Conservation (phyloP, 768 basidiomycete genomes). For the Tylopilus sp. region DNA sequence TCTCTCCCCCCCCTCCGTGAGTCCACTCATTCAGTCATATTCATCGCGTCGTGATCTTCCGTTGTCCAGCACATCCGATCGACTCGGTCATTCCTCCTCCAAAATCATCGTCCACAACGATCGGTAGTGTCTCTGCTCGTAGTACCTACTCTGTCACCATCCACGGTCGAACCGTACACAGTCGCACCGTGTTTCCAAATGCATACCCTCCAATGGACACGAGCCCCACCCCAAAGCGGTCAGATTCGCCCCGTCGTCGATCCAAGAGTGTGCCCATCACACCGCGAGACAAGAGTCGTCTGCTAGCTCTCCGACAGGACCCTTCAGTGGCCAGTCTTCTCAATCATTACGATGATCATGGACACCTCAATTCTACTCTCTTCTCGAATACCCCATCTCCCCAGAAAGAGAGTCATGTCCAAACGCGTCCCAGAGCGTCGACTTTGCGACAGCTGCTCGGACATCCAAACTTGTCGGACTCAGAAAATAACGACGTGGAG, state of each 20-base stretch:
- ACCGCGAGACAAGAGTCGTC: constrained; percentile 48
- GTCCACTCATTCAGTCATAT: constrained; percentile 24
- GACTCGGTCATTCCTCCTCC: constrained; percentile 52
- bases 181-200: constrained; percentile 62
- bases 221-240: constrained; percentile 25
- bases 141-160: constrained; percentile 75
- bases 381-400: constrained; percentile 59
- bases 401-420: constrained; percentile 41
- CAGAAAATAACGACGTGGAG: constrained; percentile 42
- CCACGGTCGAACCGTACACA: constrained; percentile 55
- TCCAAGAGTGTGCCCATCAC: constrained; percentile 36
- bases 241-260: constrained; percentile 26
- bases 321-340: constrained; percentile 76
- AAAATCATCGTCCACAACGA: constrained; percentile 47
- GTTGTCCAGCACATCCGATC: constrained; percentile 58
- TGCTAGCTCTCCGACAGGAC: constrained; percentile 63
- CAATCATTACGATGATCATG: constrained; percentile 70
- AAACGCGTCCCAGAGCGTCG: constrained; percentile 61
- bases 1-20: constrained; percentile 68
- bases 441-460: constrained; percentile 74
- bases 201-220: constrained; percentile 46
- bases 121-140: constrained; percentile 50
- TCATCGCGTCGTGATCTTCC: not conserved
- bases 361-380: constrained; percentile 53
- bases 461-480: constrained; percentile 35